phyloP scores from a whole-genome alignment of 768 basidiomycete species.

The Lactarius trivialis region DNA sequence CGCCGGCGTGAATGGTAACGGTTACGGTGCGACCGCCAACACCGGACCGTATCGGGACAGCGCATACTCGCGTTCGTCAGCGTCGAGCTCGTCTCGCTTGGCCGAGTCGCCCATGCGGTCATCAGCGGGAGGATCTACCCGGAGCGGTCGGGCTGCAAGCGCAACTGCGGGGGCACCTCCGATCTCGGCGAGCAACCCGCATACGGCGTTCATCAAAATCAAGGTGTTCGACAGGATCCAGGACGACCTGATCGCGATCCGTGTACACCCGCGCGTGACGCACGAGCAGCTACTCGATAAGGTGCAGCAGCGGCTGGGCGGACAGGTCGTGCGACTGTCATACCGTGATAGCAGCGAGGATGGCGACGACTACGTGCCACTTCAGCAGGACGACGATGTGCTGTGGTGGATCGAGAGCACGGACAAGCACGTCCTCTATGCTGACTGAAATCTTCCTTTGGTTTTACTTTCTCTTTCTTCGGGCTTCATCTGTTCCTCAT shows the following conservation, averaged over 20 bases:
- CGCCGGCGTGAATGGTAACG: neutral
- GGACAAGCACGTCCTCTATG: constrained; percentile 79
- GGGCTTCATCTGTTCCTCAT: constrained; percentile 10
- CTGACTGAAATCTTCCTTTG: constrained; percentile 41
- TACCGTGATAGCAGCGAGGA: constrained; percentile 70
- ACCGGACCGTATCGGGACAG: constrained; percentile 25
- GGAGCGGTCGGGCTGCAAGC: constrained; percentile 54
- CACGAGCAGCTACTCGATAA: constrained; percentile 86
- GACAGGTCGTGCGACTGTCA: constrained; percentile 57
- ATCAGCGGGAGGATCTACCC: constrained; percentile 38
- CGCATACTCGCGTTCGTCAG: constrained; percentile 30
- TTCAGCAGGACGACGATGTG: constrained; percentile 59
- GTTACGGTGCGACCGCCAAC: neutral
- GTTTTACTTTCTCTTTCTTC: neutral
- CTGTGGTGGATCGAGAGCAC: constrained; percentile 69
- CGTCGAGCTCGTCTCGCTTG: constrained; percentile 22
- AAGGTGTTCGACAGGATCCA: constrained; percentile 93
- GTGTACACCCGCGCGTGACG: constrained; percentile 89
- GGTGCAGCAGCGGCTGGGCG: constrained; percentile 79
- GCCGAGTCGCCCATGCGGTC: constrained; percentile 27
- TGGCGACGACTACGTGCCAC: constrained; percentile 54
- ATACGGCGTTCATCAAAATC: constrained; percentile 93
- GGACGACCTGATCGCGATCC: constrained; percentile 94
- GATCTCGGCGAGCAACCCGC: constrained; percentile 71
- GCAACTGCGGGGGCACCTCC: constrained; percentile 55